These are phyloP conservation scores for Lipomyces anomalus DNA, from an alignment of 805 yeast genomes.

Conservation along the genomic window DNA sequence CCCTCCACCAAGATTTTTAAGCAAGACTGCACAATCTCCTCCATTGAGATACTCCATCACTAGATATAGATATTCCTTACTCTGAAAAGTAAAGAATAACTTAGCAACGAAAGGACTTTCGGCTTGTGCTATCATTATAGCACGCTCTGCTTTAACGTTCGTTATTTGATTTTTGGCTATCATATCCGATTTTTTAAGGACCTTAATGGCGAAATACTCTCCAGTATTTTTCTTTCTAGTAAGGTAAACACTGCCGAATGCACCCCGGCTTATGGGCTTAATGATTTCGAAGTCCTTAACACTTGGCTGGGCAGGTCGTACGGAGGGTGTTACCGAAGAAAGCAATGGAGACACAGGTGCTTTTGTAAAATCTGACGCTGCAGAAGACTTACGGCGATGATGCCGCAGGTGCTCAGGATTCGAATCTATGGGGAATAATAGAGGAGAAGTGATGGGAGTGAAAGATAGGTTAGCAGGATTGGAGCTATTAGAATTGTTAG, in stretches of 20 bases:
- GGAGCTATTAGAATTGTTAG: not conserved
- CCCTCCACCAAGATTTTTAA: constrained; percentile 70
- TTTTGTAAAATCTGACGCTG: constrained; percentile 35
- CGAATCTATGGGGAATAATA: constrained; percentile 45
- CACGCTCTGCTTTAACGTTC: constrained; percentile 90
- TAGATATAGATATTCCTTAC: constrained; percentile 73
- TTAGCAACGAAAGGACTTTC: constrained; percentile 91
- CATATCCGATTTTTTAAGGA: constrained; percentile 89
- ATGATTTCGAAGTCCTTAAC: constrained; percentile 84
- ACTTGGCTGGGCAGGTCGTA: constrained; percentile 56
- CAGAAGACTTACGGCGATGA: constrained; percentile 30
- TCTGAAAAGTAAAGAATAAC: constrained; percentile 81
- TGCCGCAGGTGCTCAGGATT: constrained; percentile 15
- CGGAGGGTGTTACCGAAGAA: constrained; percentile 54
- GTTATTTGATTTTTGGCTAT: constrained; percentile 93
- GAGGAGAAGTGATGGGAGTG: constrained; percentile 58
- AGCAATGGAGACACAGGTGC: constrained; percentile 78
- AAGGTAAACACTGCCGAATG: constrained; percentile 91
- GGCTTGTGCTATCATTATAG: constrained; percentile 96
- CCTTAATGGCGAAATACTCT: constrained; percentile 92
- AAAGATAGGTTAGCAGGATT: constrained; percentile 1
- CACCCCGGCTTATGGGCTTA: constrained; percentile 94
- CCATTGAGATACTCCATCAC: constrained; percentile 97
- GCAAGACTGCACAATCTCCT: constrained; percentile 86
- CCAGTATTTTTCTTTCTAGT: constrained; percentile 82